These are phyloP conservation scores for Pichia sp. DNA, from an alignment of 1,139 yeast species.

Conservation along the genomic window DNA sequence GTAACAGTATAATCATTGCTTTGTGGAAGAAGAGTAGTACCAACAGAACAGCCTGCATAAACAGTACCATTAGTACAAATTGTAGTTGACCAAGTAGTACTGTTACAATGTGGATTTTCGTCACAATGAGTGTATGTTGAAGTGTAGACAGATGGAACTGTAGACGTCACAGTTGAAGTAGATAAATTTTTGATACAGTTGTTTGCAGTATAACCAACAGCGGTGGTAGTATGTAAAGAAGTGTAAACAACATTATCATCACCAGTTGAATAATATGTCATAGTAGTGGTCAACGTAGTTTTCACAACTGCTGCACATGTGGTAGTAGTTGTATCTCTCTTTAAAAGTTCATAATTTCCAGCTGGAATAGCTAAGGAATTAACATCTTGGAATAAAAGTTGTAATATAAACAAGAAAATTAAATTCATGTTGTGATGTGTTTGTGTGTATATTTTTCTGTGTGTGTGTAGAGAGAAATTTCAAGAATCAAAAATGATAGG, in stretches of 20 bases:
- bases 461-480: neutral
- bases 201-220: conserved; percentile 1
- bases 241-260: conserved; percentile 1
- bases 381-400: neutral
- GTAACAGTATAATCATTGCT: conserved; percentile 10
- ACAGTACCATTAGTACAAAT: conserved; percentile 14
- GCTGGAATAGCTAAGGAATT: conserved; percentile 1
- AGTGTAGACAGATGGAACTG: conserved; percentile 10
- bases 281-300: conserved; percentile 3
- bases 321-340: neutral
- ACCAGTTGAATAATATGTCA: conserved; percentile 5
- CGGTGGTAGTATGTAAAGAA: neutral
- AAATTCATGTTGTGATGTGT: conserved; percentile 2
- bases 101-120: conserved; percentile 18
- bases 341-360: neutral
- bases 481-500: neutral
- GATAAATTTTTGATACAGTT: too few species aligned
- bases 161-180: conserved; percentile 7
- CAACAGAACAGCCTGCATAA: conserved; percentile 16
- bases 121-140: conserved; percentile 21
- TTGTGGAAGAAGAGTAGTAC: conserved; percentile 10
- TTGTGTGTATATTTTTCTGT: too few species aligned
- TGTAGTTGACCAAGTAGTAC: conserved; percentile 17
- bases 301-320: conserved; percentile 8
- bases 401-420: neutral